Evolutionary conservation across 2,329 filamentous ascomycete species (phyloP).

Genomic region (Colletotrichum lindemuthianum): DNA sequence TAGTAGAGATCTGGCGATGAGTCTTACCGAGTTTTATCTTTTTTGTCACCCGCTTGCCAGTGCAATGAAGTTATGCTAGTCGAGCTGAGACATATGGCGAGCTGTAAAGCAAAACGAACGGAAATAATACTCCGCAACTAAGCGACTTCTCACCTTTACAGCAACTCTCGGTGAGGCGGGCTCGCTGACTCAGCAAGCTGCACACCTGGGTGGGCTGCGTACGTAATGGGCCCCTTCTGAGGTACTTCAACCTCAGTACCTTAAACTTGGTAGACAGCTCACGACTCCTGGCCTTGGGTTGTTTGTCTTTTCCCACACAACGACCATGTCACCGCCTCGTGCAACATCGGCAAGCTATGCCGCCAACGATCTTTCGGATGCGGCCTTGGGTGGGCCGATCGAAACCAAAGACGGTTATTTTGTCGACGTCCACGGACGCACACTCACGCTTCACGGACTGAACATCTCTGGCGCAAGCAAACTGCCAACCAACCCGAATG

Average conservation of each 20-base stretch:
- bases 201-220: no score
- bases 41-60: no score
- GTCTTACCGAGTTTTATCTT: no score
- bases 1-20: no score
- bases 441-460: slow-evolving; percentile 52
- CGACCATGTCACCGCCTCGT: slow-evolving; percentile 12
- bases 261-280: not conserved
- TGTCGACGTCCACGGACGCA: slow-evolving; percentile 49
- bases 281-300: not conserved
- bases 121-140: no score
- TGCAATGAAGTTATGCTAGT: no score
- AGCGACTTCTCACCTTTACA: no score
- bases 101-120: no score
- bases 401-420: slow-evolving; percentile 44
- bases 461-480: slow-evolving; percentile 55
- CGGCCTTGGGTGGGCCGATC: slow-evolving; percentile 46
- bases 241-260: not conserved
- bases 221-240: no score
- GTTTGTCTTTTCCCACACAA: not conserved
- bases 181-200: no score
- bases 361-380: slow-evolving; percentile 48
- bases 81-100: no score
- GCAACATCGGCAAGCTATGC: slow-evolving; percentile 18
- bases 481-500: slow-evolving; percentile 48
- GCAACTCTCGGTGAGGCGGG: no score